Base-by-base conservation (phyloP, 169 alveolate species). In the Plasmodium vinckei region DNA sequence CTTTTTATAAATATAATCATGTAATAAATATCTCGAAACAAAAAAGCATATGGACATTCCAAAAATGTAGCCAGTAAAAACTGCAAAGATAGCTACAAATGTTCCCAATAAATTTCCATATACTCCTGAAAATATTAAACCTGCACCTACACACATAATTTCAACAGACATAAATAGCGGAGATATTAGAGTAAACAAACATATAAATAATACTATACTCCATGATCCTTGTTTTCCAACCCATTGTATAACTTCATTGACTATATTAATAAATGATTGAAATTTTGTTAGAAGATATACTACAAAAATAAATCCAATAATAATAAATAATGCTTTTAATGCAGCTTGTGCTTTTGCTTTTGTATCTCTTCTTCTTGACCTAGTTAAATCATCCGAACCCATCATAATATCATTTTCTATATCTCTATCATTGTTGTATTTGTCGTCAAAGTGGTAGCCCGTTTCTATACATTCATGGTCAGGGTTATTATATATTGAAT, bases 41-140 rank as follows among this genome's bases (percentile, higher is more conserved):
- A 69, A 70, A 69, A 86, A 86, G 13, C 91, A 86, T 59, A 86
- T 33, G n/a, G 91, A 86, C 91, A 86, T 86, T 44, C 91, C 91
- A 33, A 86, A 60, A 1, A 86, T 67, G 61, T 86, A 86, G 15
- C 91, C 91, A 6, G 60, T 49, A 13, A 61, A 39, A 46, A 86
- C 91, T 47, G 91, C 57, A 47, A 68, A 86, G 9, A 86, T 87
- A 42, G 91, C 91, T 27, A 86, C 87, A 69, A 69, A 19, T 57
- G 71, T 69, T 5, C 91, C 91, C 19, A 56, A 46, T 10, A 49
- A 39, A 69, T 86, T 86, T 0, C 91, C 91, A 51, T 86, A 86
- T 15, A 86, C 91, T 9, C 91, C 91, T 25, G 91, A 86, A 42
- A 86, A 86, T 59, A 86, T 86, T 59, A 86, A 65, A 19, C 91